Base-by-base conservation (phyloP, 768 basidiomycete species). In the Russula griseocarnosa region DNA sequence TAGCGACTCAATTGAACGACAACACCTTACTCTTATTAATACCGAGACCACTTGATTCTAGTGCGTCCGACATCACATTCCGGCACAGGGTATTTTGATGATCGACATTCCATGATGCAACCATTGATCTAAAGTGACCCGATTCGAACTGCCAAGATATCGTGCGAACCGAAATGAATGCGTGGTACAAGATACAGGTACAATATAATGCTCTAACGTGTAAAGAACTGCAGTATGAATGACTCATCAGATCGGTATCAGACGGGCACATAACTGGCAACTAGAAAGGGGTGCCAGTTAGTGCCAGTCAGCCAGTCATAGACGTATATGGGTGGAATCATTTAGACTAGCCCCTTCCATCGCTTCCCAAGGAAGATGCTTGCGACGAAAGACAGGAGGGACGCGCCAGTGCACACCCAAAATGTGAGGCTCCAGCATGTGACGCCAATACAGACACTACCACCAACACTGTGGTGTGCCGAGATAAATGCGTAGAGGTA, bases 341-440 rank as follows among this genome's bases (percentile, higher is more conserved):
- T 60, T 69, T 75, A 88, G 24, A 90, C 75, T 38, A 76, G 74
- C 4, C 80, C 82, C 57, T 77, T 80, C 90, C 88, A 91, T 36
- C 76, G 74, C 53, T 76, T 77, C 88, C 87, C 89, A 26, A 92
- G 73, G 28, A 82, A 69, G 7, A 82, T 38, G 57, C 80, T 79
- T 32, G 40, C 57, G 9, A 75, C 70, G 5, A 75, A 60, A 49
- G 82, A 74, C 6, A 87, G 80, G 14, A 82, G 56, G 4, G 79
- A 60, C 1, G 79, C 74, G 3, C 70, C 74, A 34, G 76, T 71
- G 53, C 80, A 76, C 55, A 87, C 72, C 72, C 77, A 77, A 68
- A 92, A 91, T 5, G 91, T 92, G 34, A 78, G 65, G 58, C 73
- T 72, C 88, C 88, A 92, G 66, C 91, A 93, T 42, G 71, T 60